Evolutionary conservation across 345 rosid species (phyloP).

Genomic region (Brassica juncea): DNA sequence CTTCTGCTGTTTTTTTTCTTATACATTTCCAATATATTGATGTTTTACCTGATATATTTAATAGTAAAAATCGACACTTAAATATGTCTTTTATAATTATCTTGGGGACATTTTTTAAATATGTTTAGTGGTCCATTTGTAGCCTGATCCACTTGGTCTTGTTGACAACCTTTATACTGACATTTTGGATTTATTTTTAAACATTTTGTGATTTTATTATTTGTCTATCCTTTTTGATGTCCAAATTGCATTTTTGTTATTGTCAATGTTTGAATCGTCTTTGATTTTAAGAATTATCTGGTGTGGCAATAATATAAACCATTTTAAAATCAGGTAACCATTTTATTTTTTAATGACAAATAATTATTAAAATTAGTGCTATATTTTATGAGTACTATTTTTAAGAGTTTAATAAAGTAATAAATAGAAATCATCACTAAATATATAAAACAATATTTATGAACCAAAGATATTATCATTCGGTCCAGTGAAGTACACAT

Average conservation of each 20-base stretch:
- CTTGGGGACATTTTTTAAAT: background rate
- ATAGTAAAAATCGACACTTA: background rate
- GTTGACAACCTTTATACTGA: conserved; percentile 21
- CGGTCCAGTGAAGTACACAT: background rate
- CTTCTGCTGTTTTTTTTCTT: background rate
- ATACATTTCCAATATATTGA: background rate
- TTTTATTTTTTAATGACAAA: background rate
- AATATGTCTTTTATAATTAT: background rate
- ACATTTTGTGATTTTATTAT: background rate
- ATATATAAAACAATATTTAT: background rate
- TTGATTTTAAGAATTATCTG: background rate
- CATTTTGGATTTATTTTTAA: conserved; percentile 8
- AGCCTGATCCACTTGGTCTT: conserved; percentile 28
- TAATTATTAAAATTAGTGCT: background rate
- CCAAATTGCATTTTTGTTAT: background rate
- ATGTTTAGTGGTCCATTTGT: conserved; percentile 25
- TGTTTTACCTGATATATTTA: background rate
- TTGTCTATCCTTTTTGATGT: background rate
- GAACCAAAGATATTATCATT: background rate
- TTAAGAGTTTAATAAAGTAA: background rate
- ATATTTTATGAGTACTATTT: background rate
- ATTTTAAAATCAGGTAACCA: background rate
- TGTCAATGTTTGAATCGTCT: background rate
- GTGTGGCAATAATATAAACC: background rate
- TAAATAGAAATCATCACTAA: background rate